phyloP scores from a whole-genome alignment of 2,329 filamentous ascomycete genomes.

The Fusarium dimerum region DNA sequence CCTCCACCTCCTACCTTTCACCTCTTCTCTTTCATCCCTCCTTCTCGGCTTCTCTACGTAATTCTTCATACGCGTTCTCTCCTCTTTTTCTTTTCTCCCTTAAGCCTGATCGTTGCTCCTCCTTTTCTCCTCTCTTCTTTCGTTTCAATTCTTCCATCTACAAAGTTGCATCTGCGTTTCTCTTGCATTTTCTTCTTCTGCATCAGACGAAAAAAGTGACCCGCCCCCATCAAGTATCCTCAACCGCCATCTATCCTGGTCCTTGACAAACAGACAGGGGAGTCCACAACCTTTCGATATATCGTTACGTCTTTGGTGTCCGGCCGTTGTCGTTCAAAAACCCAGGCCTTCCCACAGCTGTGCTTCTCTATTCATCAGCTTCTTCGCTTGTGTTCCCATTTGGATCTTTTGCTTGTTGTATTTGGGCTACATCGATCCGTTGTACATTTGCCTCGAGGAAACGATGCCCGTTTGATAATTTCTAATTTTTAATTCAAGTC shows the following conservation, averaged over 20 bases:
- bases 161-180: conserved; percentile 3
- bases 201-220: neutral
- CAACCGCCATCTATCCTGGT: conserved; percentile 5
- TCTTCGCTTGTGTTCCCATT: conserved; percentile 18
- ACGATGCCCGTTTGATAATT: conserved; percentile 31
- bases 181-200: neutral
- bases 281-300: conserved; percentile 15
- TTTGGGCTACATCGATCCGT: conserved; percentile 19
- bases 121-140: conserved; percentile 2
- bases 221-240: conserved; percentile 7
- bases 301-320: conserved; percentile 14
- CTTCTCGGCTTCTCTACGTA: neutral
- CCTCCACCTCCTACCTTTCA: conserved; percentile 9
- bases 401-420: conserved; percentile 14
- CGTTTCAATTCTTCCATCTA: conserved; percentile 7
- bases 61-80: conserved; percentile 2
- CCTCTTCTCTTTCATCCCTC: conserved; percentile 11
- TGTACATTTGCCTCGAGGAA: conserved; percentile 19
- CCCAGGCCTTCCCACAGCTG: conserved; percentile 15
- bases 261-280: conserved; percentile 1
- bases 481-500: conserved; percentile 32
- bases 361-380: conserved; percentile 12
- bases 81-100: conserved; percentile 10
- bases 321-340: conserved; percentile 17
- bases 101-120: conserved; percentile 9